Evolutionary conservation across 148 eudicot genomes (phyloP), one percentile per base, ranked within the genome.

Genomic region (Camellia lanceoleosa): DNA sequence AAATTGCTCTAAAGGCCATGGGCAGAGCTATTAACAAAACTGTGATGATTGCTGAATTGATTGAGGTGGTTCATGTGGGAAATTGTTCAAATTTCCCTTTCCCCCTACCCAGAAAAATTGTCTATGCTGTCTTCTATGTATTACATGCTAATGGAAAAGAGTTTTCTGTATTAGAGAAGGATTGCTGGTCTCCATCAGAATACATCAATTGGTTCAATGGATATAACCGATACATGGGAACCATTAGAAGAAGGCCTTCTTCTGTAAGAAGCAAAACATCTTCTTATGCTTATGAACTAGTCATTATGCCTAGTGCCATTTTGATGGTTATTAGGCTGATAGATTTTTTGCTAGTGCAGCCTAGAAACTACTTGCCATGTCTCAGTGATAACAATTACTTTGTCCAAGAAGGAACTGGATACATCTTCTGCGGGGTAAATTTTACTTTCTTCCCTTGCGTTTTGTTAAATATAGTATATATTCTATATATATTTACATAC

Each of bases 1-100:
- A 93, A 74, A 80, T 93, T 84, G 91, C 79, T 43, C 87, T 93
- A 67, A 91, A 88, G 87, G 97, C 94, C 70, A 93, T 93, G 97
- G 97, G 94, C 16, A 91, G 90, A 81, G 97, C 97, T 11, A 93
- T 91, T 74, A 93, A 88, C 74, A 93, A 93, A 84, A 87, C 94
- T 49, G 97, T 93, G 41, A 83, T 85, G 89, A 89, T 93, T 74
- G 92, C 88, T 2, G 97, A 93, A 76, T 79, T 92, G 49, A 90
- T 92, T 42, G 90, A 92, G 97, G 94, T 87, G 60, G 18, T 72
- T 19, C 14, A 23, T 23, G 23, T 23, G 23, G 23, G 23, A 9
- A 6, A n/a, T 14, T 20, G 2, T 49, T 8, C 5, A 15, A 6
- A 5, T 52, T 65, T 23, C 18, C 23, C 23, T 23, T 7, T 4